Percentiles rank a stretch among this genome's conserved stretches.
Evolutionary conservation across 2,329 filamentous ascomycete genomes (phyloP).

Genomic region (Ceratocystis papillata): DNA sequence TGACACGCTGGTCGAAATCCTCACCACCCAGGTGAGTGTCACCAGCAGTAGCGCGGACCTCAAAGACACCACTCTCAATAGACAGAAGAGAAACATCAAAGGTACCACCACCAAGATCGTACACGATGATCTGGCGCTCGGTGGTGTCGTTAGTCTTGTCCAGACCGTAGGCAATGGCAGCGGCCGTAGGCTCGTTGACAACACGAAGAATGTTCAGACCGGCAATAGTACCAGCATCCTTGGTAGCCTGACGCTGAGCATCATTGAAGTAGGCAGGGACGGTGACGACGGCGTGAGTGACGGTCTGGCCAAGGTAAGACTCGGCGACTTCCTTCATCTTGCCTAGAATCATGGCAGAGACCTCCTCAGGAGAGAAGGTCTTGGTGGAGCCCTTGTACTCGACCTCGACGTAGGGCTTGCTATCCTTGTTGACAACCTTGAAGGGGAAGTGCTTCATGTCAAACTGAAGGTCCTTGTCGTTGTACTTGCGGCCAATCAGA

Average conservation of each 20-base stretch:
- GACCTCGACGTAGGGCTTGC: slow-evolving; percentile 77
- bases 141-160: slow-evolving; percentile 63
- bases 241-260: slow-evolving; percentile 92
- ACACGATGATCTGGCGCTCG: slow-evolving; percentile 83
- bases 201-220: slow-evolving; percentile 92
- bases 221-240: slow-evolving; percentile 85
- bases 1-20: slow-evolving; percentile 96
- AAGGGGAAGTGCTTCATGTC: slow-evolving; percentile 99
- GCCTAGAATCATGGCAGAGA: slow-evolving; percentile 69
- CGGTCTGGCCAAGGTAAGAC: slow-evolving; percentile 68
- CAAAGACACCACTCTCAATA: slow-evolving; percentile 85
- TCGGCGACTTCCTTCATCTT: slow-evolving; percentile 82
- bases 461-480: slow-evolving; percentile 75
- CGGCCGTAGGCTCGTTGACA: slow-evolving; percentile 92
- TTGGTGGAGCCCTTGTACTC: slow-evolving; percentile 54
- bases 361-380: slow-evolving; percentile 68
- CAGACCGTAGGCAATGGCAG: slow-evolving; percentile 87
- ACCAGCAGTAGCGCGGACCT: slow-evolving; percentile 89
- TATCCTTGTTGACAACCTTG: slow-evolving; percentile 80
- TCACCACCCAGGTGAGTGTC: slow-evolving; percentile 97
- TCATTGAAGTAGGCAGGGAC: slow-evolving; percentile 98
- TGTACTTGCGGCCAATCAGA: slow-evolving; percentile 73
- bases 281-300: slow-evolving; percentile 81
- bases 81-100: slow-evolving; percentile 90
- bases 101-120: slow-evolving; percentile 88